Evolutionary conservation across 176 grass and related monocot species (phyloP).

Genomic region (Phyllostachys edulis): DNA sequence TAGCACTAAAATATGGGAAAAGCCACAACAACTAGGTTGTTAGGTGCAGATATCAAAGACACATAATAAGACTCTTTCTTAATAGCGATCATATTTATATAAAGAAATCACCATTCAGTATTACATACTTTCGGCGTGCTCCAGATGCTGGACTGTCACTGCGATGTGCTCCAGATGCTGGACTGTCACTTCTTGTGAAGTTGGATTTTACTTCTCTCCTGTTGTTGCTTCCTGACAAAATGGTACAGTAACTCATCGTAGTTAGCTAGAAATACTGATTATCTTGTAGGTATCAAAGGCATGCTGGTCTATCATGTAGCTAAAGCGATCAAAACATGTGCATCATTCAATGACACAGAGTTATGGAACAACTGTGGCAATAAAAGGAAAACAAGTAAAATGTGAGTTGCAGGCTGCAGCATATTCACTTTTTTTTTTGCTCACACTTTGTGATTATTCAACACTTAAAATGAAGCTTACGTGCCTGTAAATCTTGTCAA

Average conservation of each 20-base stretch:
- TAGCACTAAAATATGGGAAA: not conserved
- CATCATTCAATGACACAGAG: not conserved
- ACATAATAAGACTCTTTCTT: not conserved
- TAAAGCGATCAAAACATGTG: slow-evolving; percentile 9
- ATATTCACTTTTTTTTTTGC: slow-evolving; percentile 1
- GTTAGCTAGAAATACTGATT: slow-evolving; percentile 18
- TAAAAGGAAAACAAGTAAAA: not conserved
- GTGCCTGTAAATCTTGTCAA: not conserved
- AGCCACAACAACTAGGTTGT: not conserved
- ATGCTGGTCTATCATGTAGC: slow-evolving; percentile 13
- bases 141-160: slow-evolving; percentile 29
- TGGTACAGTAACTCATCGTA: not conserved
- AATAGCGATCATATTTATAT: not conserved
- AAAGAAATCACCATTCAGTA: not conserved
- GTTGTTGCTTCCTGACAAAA: slow-evolving; percentile 48
- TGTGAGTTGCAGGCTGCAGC: not conserved
- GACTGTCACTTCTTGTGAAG: slow-evolving; percentile 11
- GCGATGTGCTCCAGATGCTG: slow-evolving; percentile 2
- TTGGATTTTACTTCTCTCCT: slow-evolving; percentile 46
- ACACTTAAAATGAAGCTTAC: not conserved
- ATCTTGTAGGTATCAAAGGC: not conserved
- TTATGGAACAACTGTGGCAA: slow-evolving; percentile 1
- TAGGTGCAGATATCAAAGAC: not conserved
- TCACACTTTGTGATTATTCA: not conserved
- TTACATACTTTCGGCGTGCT: slow-evolving; percentile 46